A percentile compares a stretch with the other conserved stretches of the same genome.
These are phyloP conservation scores for Purshia tridentata DNA, from an alignment of 306 rosid genomes.

Conservation along the genomic window DNA sequence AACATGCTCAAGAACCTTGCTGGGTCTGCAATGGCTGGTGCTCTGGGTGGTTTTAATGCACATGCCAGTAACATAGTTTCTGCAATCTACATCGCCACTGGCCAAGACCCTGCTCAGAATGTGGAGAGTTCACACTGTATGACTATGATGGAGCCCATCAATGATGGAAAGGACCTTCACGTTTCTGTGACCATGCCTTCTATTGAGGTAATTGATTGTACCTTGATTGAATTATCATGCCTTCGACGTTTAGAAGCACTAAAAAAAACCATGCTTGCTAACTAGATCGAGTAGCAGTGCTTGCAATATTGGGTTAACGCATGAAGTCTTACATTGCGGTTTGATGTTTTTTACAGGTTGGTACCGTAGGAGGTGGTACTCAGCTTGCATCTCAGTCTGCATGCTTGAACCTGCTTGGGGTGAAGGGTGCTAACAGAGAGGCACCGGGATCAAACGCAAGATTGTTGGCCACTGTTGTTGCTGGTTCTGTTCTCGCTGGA, in stretches of 20 bases:
- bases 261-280: no score
- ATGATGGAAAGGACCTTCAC: slow-evolving; percentile 78
- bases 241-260: no score
- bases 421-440: slow-evolving; percentile 83
- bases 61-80: slow-evolving; percentile 90
- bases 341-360: slow-evolving; percentile 51
- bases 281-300: background rate
- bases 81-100: slow-evolving; percentile 83
- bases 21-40: slow-evolving; percentile 90
- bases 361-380: slow-evolving; percentile 98
- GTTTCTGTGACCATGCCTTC: slow-evolving; percentile 94
- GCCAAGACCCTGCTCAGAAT: slow-evolving; percentile 96
- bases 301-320: background rate
- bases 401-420: slow-evolving; percentile 82
- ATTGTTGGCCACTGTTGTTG: slow-evolving; percentile 66
- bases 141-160: slow-evolving; percentile 89
- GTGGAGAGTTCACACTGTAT: slow-evolving; percentile 91
- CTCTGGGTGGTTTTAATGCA: slow-evolving; percentile 95
- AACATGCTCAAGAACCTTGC: slow-evolving; percentile 92
- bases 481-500: slow-evolving; percentile 87
- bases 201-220: slow-evolving; percentile 49
- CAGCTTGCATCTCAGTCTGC: slow-evolving; percentile 93
- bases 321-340: background rate
- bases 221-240: no score
- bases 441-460: slow-evolving; percentile 73